These are phyloP conservation scores for Penicillium taxi DNA, from an alignment of 495 filamentous ascomycete genomes.

Conservation along the genomic window DNA sequence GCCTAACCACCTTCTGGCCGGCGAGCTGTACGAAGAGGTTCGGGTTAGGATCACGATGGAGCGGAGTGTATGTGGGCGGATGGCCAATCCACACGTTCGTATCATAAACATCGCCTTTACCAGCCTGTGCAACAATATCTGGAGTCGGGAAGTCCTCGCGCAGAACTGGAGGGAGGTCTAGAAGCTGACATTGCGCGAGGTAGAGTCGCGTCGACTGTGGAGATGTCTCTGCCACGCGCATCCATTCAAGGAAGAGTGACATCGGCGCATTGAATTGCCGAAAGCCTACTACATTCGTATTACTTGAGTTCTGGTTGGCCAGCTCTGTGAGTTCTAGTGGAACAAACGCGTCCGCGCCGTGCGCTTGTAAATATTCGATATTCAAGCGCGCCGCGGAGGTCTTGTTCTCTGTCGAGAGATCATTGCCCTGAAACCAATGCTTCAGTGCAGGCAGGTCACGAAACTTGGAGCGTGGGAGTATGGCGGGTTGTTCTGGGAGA, in stretches of 20 bases:
- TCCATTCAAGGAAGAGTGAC: conserved; percentile 50
- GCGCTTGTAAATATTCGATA: conserved; percentile 39
- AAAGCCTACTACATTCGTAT: conserved; percentile 27
- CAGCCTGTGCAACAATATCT: conserved; percentile 47
- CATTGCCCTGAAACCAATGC: conserved; percentile 44
- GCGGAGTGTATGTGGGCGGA: conserved; percentile 76
- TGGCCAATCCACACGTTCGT: conserved; percentile 83
- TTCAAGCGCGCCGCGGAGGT: conserved; percentile 31
- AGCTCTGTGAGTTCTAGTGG: conserved; percentile 49
- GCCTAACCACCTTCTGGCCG: conserved; percentile 62
- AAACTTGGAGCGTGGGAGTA: conserved; percentile 42
- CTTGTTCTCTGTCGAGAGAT: neutral
- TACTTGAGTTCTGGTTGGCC: neutral
- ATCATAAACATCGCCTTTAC: conserved; percentile 72
- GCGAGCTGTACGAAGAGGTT: conserved; percentile 85
- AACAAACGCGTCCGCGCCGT: conserved; percentile 42
- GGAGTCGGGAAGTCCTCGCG: conserved; percentile 63
- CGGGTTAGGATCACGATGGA: conserved; percentile 89
- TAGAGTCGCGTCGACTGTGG: conserved; percentile 50
- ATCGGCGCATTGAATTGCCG: conserved; percentile 51
- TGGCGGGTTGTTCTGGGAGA: conserved; percentile 33
- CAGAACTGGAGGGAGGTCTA: conserved; percentile 53
- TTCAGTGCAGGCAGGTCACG: conserved; percentile 39
- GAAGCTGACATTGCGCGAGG: conserved; percentile 72
- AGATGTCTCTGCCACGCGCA: conserved; percentile 23